Evolutionary conservation across 176 grass and related monocot genomes (phyloP).

Genomic region (Lolium rigidum): DNA sequence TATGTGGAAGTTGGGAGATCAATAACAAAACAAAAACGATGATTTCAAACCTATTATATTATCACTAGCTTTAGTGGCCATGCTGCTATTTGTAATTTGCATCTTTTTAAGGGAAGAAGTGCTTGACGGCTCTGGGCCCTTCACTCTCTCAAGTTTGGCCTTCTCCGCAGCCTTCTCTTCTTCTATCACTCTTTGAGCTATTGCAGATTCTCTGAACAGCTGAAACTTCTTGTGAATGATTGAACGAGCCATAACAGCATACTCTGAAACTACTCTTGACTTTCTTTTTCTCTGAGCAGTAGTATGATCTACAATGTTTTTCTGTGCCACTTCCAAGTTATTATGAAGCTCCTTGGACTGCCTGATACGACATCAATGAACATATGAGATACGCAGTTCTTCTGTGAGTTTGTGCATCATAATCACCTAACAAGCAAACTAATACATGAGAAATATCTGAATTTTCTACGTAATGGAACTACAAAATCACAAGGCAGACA

Average conservation of each 20-base stretch:
- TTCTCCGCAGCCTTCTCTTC: constrained; percentile 31
- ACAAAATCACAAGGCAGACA: constrained; percentile 26
- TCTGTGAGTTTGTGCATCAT: constrained; percentile 10
- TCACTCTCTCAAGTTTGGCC: constrained; percentile 34
- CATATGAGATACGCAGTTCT: constrained; percentile 7
- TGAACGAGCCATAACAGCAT: constrained; percentile 62
- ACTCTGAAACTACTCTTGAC: constrained; percentile 60
- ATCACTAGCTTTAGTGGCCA: constrained; percentile 30
- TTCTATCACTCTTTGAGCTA: constrained; percentile 50
- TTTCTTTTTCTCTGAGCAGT: constrained; percentile 65
- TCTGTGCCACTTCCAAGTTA: constrained; percentile 60
- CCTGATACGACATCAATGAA: constrained; percentile 47
- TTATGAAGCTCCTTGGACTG: constrained; percentile 66
- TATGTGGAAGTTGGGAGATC: neutral
- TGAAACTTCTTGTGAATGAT: constrained; percentile 68
- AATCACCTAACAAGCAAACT: neutral
- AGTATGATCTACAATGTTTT: constrained; percentile 57
- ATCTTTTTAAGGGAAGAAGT: constrained; percentile 20
- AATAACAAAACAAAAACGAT: neutral
- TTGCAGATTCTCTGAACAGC: constrained; percentile 58
- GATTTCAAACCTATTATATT: neutral
- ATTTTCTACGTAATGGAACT: neutral
- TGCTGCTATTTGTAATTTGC: constrained; percentile 26
- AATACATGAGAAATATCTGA: constrained; percentile 34
- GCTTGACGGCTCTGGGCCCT: constrained; percentile 14